Evolutionary conservation across 2,329 filamentous ascomycete genomes (phyloP), one percentile per base, ranked within the genome.

Genomic region (Hypoxylon sp.): DNA sequence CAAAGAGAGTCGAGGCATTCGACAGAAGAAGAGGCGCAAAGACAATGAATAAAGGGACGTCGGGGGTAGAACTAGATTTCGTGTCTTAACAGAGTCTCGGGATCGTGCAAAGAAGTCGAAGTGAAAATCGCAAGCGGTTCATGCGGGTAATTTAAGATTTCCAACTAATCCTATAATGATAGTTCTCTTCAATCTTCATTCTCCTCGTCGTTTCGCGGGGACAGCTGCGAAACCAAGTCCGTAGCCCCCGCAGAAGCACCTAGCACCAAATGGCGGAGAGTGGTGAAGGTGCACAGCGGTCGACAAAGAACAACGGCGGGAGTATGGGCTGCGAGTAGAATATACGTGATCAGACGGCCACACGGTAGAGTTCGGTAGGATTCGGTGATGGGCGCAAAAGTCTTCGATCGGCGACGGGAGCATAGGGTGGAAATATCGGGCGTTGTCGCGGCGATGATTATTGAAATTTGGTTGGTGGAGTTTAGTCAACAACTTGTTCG

Each of bases 1-100:
- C n/a, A 42, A 35, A 19, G 19, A 40, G 34, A 55, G 40, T 53
- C 51, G 63, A 62, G 56, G 48, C 52, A 60, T 62, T 55, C 63
- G 64, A 65, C 46, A 57, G 55, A 25, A 27, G 9, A 45, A 34
- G 46, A 23, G 42, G 53, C 41, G 49, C 51, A 38, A 42, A 35
- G 37, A 41, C 30, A 35, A 49, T 34, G 53, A 55, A 59, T 61
- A 52, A 37, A 51, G 53, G 41, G 48, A 25, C 13, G 15, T 23
- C 6, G n/a, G n/a, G n/a, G n/a, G n/a, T n/a, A 37, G 35, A 20
- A 12, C 13, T 20, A 16, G 32, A 34, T 16, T 43, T 51, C 30
- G 27, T 25, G 44, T 44, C 29, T 41, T 15, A n/a, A n/a, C 12
- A 38, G 29, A 44, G 7, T 45, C 36, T 55, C 25, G 29, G 21